Base-by-base conservation (phyloP, 139 green algal genomes). In the Pleodorina starrii region DNA sequence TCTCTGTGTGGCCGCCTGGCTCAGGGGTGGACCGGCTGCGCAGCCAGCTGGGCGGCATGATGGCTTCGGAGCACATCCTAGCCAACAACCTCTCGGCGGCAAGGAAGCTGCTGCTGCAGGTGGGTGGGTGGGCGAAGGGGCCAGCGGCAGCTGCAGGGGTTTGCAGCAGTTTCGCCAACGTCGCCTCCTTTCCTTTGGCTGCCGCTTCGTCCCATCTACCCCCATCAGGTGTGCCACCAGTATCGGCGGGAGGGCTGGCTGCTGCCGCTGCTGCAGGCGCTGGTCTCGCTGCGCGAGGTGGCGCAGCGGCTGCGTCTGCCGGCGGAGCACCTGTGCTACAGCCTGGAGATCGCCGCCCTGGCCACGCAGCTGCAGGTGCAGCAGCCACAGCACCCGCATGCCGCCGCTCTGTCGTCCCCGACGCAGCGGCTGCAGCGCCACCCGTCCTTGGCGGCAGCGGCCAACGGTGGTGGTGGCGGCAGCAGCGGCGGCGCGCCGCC, bases 201-300 rank as follows among this genome's bases (percentile, higher is more conserved):
- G 54, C 6, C 54, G 29, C 54, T 66, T 66, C 29, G 54, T 66
- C 21, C 54, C 54, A n/a, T n/a, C 69, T 48, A 14, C 32, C 69
- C 14, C 36, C 29, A 27, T 1, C 72, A 90, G 83, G 87, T 88
- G 23, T 91, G 75, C 69, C 84, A 93, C 44, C 79, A 71, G 36
- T 94, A 95, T 86, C 86, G 92, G 32, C 86, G 91, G 63, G 93
- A 95, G 42, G 91, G 90, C 43, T 97, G 94, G 93, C 63, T 78
- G 35, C 32, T 84, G 40, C 92, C 94, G 57, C 85, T 95, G 66
- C 60, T 90, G n/a, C 86, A 92, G 44, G 75, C 35, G 21, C 84
- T 97, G 25, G 46, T 85, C 35, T 69, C 89, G 42, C 90, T 97
- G 69, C 90, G 94, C 0, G 94, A 95, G 42, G 94, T 93, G 42